phyloP scores from a whole-genome alignment of 2,329 filamentous ascomycete species.

The Dendryphion nanum region DNA sequence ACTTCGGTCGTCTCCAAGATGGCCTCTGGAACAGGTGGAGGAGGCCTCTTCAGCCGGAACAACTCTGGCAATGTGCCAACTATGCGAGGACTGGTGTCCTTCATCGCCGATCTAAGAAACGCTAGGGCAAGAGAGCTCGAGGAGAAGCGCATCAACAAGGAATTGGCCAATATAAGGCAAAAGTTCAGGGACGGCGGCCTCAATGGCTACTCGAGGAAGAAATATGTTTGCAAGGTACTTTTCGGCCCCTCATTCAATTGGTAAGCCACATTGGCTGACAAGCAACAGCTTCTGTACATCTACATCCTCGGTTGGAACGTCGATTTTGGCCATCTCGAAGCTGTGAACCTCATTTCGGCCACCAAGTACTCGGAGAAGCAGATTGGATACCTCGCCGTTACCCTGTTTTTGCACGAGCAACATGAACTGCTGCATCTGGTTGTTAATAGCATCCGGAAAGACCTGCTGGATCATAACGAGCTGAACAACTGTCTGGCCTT shows the following conservation, averaged over 20 bases:
- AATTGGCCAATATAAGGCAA: slow-evolving; percentile 95
- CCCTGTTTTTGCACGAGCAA: slow-evolving; percentile 92
- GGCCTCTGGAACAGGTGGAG: slow-evolving; percentile 37
- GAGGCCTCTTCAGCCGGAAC: slow-evolving; percentile 42
- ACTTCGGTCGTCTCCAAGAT: slow-evolving; percentile 33
- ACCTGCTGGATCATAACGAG: slow-evolving; percentile 91
- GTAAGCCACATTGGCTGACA: no score
- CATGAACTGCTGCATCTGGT: slow-evolving; percentile 95
- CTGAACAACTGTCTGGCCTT: slow-evolving; percentile 95
- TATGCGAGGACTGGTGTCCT: slow-evolving; percentile 76
- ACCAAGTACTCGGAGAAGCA: slow-evolving; percentile 99
- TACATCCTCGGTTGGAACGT: slow-evolving; percentile 99
- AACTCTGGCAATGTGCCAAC: slow-evolving; percentile 42
- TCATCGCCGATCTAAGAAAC: slow-evolving; percentile 95
- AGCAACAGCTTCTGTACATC: slow-evolving; percentile 80
- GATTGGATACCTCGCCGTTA: slow-evolving; percentile 97
- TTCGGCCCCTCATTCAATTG: no score
- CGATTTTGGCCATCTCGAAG: slow-evolving; percentile 97
- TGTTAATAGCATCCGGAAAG: slow-evolving; percentile 97
- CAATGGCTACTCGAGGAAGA: slow-evolving; percentile 98
- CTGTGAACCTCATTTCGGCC: slow-evolving; percentile 94
- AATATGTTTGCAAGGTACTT: slow-evolving; percentile 99
- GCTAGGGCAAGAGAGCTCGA: slow-evolving; percentile 92
- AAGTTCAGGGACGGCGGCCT: slow-evolving; percentile 96
- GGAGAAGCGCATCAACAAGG: slow-evolving; percentile 99